Evolutionary conservation across 305 asterid genomes (phyloP).

Genomic region (Withania somnifera): DNA sequence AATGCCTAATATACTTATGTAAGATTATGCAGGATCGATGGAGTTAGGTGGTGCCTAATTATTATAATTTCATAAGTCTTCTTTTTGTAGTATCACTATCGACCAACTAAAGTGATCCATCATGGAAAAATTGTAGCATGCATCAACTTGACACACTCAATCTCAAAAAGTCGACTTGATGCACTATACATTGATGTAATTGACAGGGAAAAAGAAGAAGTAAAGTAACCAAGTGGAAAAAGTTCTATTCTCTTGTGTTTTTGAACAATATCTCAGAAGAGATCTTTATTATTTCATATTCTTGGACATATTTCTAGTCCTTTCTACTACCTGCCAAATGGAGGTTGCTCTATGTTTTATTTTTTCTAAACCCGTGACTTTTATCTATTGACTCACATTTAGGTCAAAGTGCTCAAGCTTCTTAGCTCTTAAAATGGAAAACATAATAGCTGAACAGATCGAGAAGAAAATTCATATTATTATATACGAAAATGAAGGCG

Average conservation of each 20-base stretch:
- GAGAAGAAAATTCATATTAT: neutral
- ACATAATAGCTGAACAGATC: neutral
- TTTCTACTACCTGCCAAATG: neutral
- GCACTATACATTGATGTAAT: neutral
- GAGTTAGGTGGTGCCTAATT: neutral
- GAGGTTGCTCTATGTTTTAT: neutral
- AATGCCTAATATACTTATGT: neutral
- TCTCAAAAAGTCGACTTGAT: too few relatives aligned
- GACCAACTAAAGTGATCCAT: neutral
- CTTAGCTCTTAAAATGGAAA: neutral
- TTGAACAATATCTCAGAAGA: neutral
- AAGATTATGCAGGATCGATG: neutral
- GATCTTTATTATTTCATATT: neutral
- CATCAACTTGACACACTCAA: neutral
- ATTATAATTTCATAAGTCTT: neutral
- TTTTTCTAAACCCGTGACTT: neutral
- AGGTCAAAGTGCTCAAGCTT: neutral
- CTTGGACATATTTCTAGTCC: neutral
- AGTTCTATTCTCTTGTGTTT: neutral
- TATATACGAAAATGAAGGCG: neutral
- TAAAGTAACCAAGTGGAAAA: neutral
- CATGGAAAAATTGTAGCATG: neutral
- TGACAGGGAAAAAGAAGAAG: neutral
- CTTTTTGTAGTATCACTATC: neutral
- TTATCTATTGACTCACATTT: neutral